phyloP scores from a whole-genome alignment of 495 filamentous ascomycete species.

The Penicillium crystallinum region DNA sequence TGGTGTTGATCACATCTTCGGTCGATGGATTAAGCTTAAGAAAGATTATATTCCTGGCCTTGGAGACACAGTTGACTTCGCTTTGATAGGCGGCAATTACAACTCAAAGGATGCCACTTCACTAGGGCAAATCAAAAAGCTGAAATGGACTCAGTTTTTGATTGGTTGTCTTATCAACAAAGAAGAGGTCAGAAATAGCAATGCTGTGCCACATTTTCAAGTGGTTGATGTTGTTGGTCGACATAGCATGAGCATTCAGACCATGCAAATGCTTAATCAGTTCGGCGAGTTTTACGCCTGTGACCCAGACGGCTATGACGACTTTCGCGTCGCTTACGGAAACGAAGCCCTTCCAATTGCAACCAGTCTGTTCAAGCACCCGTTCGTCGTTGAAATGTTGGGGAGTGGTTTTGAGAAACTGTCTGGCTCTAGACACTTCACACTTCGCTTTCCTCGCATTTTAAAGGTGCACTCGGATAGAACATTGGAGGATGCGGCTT shows the following conservation, averaged over 20 bases:
- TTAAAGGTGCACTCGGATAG: slow-evolving; percentile 58
- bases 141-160: slow-evolving; percentile 73
- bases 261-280: slow-evolving; percentile 49
- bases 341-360: slow-evolving; percentile 25
- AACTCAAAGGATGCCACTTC: slow-evolving; percentile 50
- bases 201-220: slow-evolving; percentile 54
- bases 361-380: slow-evolving; percentile 51
- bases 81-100: slow-evolving; percentile 67
- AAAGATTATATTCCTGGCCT: slow-evolving; percentile 81
- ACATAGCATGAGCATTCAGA: slow-evolving; percentile 45
- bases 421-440: slow-evolving; percentile 50
- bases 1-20: slow-evolving; percentile 28
- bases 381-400: slow-evolving; percentile 60
- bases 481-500: slow-evolving; percentile 49
- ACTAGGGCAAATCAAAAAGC: slow-evolving; percentile 36
- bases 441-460: slow-evolving; percentile 60
- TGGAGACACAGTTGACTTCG: slow-evolving; percentile 78
- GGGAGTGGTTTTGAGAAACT: slow-evolving; percentile 62
- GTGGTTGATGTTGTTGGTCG: slow-evolving; percentile 55
- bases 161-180: slow-evolving; percentile 75
- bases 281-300: slow-evolving; percentile 40
- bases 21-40: slow-evolving; percentile 76
- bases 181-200: slow-evolving; percentile 48
- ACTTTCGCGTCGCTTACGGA: slow-evolving; percentile 34
- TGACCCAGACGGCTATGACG: slow-evolving; percentile 17